Conservation (phyloP, 805 yeast species). For the Yarrowia porcina region DNA sequence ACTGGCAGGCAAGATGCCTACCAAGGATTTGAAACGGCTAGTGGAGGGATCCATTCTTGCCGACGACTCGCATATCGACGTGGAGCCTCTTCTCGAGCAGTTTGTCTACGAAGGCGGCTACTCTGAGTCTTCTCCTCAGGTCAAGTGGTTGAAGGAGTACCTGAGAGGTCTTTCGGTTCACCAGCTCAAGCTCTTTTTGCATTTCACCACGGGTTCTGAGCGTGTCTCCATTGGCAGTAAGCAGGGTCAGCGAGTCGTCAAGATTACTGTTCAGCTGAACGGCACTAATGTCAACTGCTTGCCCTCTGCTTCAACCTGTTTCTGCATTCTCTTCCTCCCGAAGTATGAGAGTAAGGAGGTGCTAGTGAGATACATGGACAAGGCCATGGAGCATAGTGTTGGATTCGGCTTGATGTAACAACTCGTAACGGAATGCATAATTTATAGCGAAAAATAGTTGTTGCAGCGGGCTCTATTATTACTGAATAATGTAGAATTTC, state of each 20-base stretch:
- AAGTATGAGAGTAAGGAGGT: conserved; percentile 42
- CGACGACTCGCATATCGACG: conserved; percentile 36
- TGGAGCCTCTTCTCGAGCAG: conserved; percentile 39
- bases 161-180: conserved; percentile 42
- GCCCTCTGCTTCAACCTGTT: conserved; percentile 54
- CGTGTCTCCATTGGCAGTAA: conserved; percentile 45
- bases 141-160: conserved; percentile 47
- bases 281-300: conserved; percentile 43
- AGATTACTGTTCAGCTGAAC: conserved; percentile 45
- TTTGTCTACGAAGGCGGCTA: conserved; percentile 45
- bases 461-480: no score
- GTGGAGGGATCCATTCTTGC: conserved; percentile 46
- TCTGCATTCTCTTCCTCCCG: conserved; percentile 48
- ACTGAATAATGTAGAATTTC: no score
- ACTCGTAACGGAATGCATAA: no score
- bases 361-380: conserved; percentile 30
- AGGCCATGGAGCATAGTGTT: conserved; percentile 34
- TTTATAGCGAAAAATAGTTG: no score
- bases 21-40: conserved; percentile 32
- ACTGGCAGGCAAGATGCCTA: conserved; percentile 27
- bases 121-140: conserved; percentile 40
- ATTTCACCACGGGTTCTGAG: conserved; percentile 50
- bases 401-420: conserved; percentile 36
- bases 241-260: conserved; percentile 43
- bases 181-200: conserved; percentile 43